Evolutionary conservation across 1,284 basidiomycete genomes (phyloP), one percentile per base, ranked within the genome.

Genomic region (Vanrija sp.): DNA sequence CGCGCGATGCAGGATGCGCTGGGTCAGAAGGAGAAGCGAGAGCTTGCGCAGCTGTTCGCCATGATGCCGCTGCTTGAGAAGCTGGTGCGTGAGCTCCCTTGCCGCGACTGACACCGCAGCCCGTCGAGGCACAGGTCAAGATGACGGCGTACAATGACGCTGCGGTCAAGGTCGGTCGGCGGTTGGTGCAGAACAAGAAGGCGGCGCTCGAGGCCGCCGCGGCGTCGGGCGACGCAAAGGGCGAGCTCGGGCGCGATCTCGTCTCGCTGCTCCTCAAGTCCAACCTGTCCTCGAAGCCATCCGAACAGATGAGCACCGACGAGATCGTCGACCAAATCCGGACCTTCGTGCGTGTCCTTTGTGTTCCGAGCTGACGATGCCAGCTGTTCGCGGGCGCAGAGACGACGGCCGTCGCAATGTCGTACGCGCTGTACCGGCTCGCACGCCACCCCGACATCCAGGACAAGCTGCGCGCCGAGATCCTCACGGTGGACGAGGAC

Each of bases 301-400:
- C 76, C 0, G 81, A 86, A 65, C 77, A 78, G 24, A 80, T 90
- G 78, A 80, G 81, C 9, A 80, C 83, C 39, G 75, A 79, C 15
- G 87, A 89, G 64, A 82, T 86, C 4, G 75, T 85, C 18, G 85
- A 82, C 56, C 87, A 89, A 68, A 86, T 90, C 56, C 84, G 84
- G 12, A 89, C 85, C 0, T 87, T 90, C 68, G 80, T 89, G 44
- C n/a, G 39, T 22, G 8, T 16, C n/a, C 2, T 4, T n/a, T n/a
- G n/a, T n/a, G n/a, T n/a, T 4, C 24, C 6, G 3, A 7, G 25
- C 43, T 44, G 43, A 44, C 25, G 2, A 2, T 15, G n/a, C 12
- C 43, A 55, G 54, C n/a, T 56, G 10, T 47, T 61, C 3, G 60
- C 61, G 10, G 87, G 87, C 0, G 84, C 87, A 67, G 86, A 88